Evolutionary conservation across 768 basidiomycete genomes (phyloP).

Genomic region (Suillus subluteus): DNA sequence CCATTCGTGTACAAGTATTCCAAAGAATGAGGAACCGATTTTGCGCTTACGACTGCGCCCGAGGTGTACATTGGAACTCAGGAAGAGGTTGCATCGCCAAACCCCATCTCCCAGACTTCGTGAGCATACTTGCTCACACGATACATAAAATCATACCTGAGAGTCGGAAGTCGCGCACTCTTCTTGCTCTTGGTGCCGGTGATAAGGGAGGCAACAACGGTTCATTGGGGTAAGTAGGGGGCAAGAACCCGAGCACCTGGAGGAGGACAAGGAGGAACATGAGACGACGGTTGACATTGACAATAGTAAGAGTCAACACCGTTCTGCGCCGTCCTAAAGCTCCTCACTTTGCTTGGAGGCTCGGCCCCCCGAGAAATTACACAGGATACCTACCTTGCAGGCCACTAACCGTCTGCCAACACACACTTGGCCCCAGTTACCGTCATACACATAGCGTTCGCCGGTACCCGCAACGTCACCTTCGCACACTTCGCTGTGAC

Average conservation of each 20-base stretch:
- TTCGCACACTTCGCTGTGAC: too few species aligned
- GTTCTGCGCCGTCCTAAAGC: slow-evolving; percentile 22
- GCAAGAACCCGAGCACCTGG: slow-evolving; percentile 42
- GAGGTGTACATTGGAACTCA: too few species aligned
- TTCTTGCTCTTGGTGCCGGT: slow-evolving; percentile 26
- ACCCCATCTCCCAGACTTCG: slow-evolving; percentile 4
- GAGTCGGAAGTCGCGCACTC: slow-evolving; percentile 20
- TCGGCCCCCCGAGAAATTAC: slow-evolving; percentile 37
- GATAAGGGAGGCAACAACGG: slow-evolving; percentile 28
- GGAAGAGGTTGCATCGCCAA: too few species aligned
- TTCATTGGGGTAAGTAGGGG: slow-evolving; percentile 38
- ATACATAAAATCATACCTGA: slow-evolving; percentile 22
- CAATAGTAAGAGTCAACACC: slow-evolving; percentile 46
- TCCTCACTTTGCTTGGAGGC: slow-evolving; percentile 35
- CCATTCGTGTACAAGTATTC: too few species aligned
- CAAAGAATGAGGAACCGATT: too few species aligned
- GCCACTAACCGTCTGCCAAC: too few species aligned
- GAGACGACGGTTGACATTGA: slow-evolving; percentile 36
- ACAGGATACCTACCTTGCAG: slow-evolving; percentile 12
- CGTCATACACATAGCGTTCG: too few species aligned
- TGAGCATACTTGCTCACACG: slow-evolving; percentile 16
- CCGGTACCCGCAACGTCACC: too few species aligned
- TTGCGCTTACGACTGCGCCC: too few species aligned
- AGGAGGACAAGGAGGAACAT: slow-evolving; percentile 36
- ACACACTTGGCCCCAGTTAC: too few species aligned